Evolutionary conservation across 1,139 yeast genomes (phyloP), one percentile per base, ranked within the genome.

Genomic region (Suhomyces taliae): DNA sequence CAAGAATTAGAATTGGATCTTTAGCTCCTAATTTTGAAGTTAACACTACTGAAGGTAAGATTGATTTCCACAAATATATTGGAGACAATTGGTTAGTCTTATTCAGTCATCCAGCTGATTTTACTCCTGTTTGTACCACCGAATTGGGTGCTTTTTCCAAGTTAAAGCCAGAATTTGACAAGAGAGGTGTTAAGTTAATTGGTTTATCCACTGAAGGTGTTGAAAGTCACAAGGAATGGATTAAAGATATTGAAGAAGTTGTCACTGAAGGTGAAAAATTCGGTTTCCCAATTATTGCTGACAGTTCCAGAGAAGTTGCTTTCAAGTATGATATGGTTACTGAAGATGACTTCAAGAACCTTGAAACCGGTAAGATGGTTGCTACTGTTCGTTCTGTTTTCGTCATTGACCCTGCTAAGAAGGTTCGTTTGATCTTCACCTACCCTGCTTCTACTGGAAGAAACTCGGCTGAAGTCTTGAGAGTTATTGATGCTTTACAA

Each of bases 391-490:
- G 96, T 69, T 85, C 93, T 14, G 95, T 87, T 44, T 87, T 85
- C 71, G 77, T 88, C 61, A 87, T 88, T 66, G 95, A 88, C 70
- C 93, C 95, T 58, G 70, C 73, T 57, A 86, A 87, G 76, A 85
- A 79, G 58, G 78, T 87, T 57, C 78, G 95, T 65, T 76, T 87
- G 61, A 84, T 81, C 53, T 71, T 87, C 66, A 70, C 90, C 36
- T 88, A 88, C 73, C 96, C 95, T 43, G 90, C 95, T 48, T 84
- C 91, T 34, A 83, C 90, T 41, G 95, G 96, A 59, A 81, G 96
- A 73, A 87, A 87, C 80, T 84, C 95, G 41, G 93, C 95, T 52
- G 96, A 87, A 70, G 87, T 87, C 35, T 78, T 87, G 62, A 79
- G 96, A 67, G 90, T 85, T 43, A 74, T 87, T 53, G 95, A 88